Conservation (phyloP, 1,284 basidiomycete species). For the Apiotrichum brassicae region DNA sequence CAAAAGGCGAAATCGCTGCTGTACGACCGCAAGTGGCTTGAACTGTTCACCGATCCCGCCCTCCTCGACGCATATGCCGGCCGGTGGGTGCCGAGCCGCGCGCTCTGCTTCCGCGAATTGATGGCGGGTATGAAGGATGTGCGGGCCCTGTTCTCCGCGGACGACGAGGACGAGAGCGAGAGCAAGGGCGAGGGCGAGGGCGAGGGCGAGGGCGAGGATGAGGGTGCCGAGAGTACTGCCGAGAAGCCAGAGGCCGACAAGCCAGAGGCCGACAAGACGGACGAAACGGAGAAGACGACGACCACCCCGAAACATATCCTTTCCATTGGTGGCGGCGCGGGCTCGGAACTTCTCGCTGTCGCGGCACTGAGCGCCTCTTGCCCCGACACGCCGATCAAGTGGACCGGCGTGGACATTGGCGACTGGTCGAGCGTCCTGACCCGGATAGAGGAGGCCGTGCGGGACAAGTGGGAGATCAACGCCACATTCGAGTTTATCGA, state of each 20-base stretch:
- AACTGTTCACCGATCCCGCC: constrained; percentile 35
- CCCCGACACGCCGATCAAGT: constrained; percentile 10
- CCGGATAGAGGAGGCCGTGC: constrained; percentile 23
- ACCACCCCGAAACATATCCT: constrained; percentile 22
- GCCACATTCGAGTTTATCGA: constrained; percentile 26
- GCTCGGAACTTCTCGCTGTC: constrained; percentile 46
- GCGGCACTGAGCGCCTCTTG: constrained; percentile 27
- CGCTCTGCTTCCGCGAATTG: constrained; percentile 44
- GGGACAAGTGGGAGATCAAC: constrained; percentile 26
- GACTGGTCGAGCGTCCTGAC: constrained; percentile 32
- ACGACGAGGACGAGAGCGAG: constrained; percentile 25
- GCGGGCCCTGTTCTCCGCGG: constrained; percentile 32
- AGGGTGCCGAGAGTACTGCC: too few species aligned
- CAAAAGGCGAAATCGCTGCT: constrained; percentile 42
- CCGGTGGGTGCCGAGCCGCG: constrained; percentile 48
- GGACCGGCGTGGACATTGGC: constrained; percentile 43
- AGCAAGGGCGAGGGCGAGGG: constrained; percentile 21
- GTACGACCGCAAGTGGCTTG: constrained; percentile 44
- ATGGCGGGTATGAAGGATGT: constrained; percentile 41
- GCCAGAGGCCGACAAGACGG: not conserved
- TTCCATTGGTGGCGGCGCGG: constrained; percentile 48
- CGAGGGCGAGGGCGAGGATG: constrained; percentile 10
- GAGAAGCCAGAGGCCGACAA: not conserved
- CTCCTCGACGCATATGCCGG: constrained; percentile 46
- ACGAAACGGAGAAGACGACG: not conserved